A percentile compares a stretch with the other conserved stretches of the same genome.
These are phyloP conservation scores for Fusarium nelsonii DNA, from an alignment of 2,329 filamentous ascomycete genomes.

Conservation along the genomic window DNA sequence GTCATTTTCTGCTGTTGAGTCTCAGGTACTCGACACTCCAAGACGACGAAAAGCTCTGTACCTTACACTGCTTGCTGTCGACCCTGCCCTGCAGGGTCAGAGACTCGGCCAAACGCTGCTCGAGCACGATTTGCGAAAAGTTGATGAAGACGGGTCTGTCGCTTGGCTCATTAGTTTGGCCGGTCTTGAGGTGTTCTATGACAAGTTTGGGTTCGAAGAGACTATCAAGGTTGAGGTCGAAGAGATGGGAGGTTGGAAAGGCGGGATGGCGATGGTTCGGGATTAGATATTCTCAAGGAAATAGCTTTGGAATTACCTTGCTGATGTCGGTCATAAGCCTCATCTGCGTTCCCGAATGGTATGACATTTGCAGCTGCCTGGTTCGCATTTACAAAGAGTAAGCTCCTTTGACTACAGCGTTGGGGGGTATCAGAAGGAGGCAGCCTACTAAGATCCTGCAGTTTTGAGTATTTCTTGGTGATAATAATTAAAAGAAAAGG, in stretches of 20 bases:
- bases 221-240: neutral
- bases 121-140: constrained; percentile 4
- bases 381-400: too few relatives aligned
- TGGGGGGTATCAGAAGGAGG: too few relatives aligned
- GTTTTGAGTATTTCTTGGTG: too few relatives aligned
- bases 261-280: constrained; percentile 14
- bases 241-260: constrained; percentile 3
- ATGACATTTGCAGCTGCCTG: neutral
- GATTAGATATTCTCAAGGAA: neutral
- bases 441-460: too few relatives aligned
- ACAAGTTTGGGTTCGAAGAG: neutral
- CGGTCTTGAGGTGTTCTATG: constrained; percentile 4
- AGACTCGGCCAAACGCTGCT: constrained; percentile 9
- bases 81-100: constrained; percentile 7
- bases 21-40: neutral
- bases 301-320: too few relatives aligned
- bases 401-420: too few relatives aligned
- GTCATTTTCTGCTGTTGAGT: neutral
- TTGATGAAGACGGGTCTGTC: neutral
- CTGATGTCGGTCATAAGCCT: too few relatives aligned
- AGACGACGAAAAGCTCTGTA: neutral
- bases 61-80: constrained; percentile 1
- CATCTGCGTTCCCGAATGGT: neutral
- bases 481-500: too few relatives aligned
- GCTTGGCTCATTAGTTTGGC: constrained; percentile 18